These are phyloP conservation scores for Pseudoturritis turrita DNA, from an alignment of 345 rosid species.

Conservation along the genomic window DNA sequence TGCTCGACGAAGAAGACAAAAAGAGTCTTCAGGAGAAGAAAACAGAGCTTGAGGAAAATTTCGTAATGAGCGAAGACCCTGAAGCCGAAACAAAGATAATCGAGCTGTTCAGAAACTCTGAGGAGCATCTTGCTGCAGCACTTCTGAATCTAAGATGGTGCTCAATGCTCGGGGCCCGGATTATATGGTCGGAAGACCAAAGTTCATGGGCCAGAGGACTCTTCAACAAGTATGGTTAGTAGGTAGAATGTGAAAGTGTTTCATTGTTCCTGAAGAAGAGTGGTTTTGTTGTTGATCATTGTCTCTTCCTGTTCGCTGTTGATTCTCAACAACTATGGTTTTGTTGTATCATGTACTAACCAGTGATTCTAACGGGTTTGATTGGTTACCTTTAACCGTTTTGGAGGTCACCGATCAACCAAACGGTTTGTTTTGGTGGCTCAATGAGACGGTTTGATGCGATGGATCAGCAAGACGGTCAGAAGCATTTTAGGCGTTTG, in stretches of 20 bases:
- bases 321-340: not conserved
- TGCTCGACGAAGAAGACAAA: conserved; percentile 46
- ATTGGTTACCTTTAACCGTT: not conserved
- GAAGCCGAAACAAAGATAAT: conserved; percentile 53
- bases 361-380: not conserved
- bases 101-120: conserved; percentile 33
- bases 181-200: conserved; percentile 63
- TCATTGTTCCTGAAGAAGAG: not conserved
- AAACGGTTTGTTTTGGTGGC: not conserved
- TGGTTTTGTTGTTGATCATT: too few species aligned
- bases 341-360: not conserved
- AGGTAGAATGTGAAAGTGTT: not conserved
- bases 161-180: conserved; percentile 44
- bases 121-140: conserved; percentile 44
- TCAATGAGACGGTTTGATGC: not conserved
- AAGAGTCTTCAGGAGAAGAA: conserved; percentile 37
- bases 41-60: conserved; percentile 46
- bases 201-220: conserved; percentile 58
- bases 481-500: not conserved
- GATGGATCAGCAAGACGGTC: not conserved
- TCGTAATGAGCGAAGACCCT: conserved; percentile 51
- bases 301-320: not conserved
- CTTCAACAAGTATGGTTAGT: conserved; percentile 31
- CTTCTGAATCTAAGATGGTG: conserved; percentile 78
- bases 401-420: not conserved